A percentile compares a stretch with the other conserved stretches of the same genome.
phyloP scores from a whole-genome alignment of 805 yeast genomes.

The Pichia kluyveri region DNA sequence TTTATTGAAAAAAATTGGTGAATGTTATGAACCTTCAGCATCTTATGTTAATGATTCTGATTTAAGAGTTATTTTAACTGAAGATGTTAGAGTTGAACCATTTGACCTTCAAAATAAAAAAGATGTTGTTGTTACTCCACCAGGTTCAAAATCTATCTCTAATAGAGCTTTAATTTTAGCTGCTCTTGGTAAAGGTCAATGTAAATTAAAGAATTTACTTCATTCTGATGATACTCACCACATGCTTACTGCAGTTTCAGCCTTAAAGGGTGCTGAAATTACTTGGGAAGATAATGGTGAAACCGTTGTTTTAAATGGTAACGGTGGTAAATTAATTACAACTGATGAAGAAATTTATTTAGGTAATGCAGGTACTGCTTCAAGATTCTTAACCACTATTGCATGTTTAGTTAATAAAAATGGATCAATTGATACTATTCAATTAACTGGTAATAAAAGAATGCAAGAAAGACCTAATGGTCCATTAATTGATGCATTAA shows the following conservation, averaged over 20 bases:
- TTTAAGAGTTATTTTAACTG: constrained; percentile 72
- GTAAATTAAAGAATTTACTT: constrained; percentile 73
- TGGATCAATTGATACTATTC: constrained; percentile 33
- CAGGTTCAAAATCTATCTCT: constrained; percentile 96
- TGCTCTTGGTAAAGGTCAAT: constrained; percentile 80
- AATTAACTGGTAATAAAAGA: constrained; percentile 87
- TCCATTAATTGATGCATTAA: constrained; percentile 86
- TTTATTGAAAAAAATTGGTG: constrained; percentile 74
- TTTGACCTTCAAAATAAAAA: constrained; percentile 31
- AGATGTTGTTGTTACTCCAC: constrained; percentile 58
- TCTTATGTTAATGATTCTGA: constrained; percentile 76
- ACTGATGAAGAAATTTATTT: constrained; percentile 64
- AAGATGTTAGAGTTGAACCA: constrained; percentile 62
- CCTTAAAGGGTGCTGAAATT: constrained; percentile 73
- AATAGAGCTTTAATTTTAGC: constrained; percentile 91
- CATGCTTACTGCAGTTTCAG: constrained; percentile 81
- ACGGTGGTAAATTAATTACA: constrained; percentile 69
- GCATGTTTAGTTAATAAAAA: constrained; percentile 69
- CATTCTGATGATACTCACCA: constrained; percentile 96
- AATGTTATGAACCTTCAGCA: constrained; percentile 82
- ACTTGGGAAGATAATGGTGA: constrained; percentile 84
- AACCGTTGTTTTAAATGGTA: constrained; percentile 75
- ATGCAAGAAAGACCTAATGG: constrained; percentile 98
- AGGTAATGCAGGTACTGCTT: constrained; percentile 98
- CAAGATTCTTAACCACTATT: constrained; percentile 86